Evolutionary conservation across 2,329 filamentous ascomycete genomes (phyloP), one percentile per base, ranked within the genome.

Genomic region (Zelopaecilomyces penicillatus): DNA sequence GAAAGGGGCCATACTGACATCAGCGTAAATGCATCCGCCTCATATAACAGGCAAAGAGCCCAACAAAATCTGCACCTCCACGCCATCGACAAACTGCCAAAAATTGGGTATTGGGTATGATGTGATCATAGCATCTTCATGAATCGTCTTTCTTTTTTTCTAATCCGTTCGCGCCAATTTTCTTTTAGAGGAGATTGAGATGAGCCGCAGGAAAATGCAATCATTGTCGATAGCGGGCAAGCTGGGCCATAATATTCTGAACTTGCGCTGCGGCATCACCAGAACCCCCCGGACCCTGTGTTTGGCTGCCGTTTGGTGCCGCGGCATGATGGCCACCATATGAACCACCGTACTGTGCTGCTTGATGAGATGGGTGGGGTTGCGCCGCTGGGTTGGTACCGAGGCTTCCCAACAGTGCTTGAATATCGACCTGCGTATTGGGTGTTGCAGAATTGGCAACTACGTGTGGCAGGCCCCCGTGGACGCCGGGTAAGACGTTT

Each of bases 201-300:
- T 19, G 19, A 19, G 19, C 19, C 19, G 19, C 19, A 19, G 19
- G 19, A 19, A 19, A 19, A 19, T 19, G 19, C 19, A 19, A 34
- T 53, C 38, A 79, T 57, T 81, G 75, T 50, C 80, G 73, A 56
- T 78, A 83, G 53, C 76, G 78, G 39, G 82, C 77, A 47, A 88
- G 66, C 55, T 86, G 80, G 10, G 82, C 81, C 76, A 89, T 84
- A 42, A 89, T 86, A 54, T 85, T 83, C 59, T 83, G 77, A 54
- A 88, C 73, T 43, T 80, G 71, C 9, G 80, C 68, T 6, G 70
- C 67, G 9, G 68, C 62, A 44, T 66, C 64, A 9, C 58, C 57
- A 44, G 58, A 51, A 26, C 52, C 48, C 26, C 42, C 42, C n/a
- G 29, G 37, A 48, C 50, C 43, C 35, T 54, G 51, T 28, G 53